phyloP scores from a whole-genome alignment of 2,329 filamentous ascomycete species.

The Pezicula radicicola region DNA sequence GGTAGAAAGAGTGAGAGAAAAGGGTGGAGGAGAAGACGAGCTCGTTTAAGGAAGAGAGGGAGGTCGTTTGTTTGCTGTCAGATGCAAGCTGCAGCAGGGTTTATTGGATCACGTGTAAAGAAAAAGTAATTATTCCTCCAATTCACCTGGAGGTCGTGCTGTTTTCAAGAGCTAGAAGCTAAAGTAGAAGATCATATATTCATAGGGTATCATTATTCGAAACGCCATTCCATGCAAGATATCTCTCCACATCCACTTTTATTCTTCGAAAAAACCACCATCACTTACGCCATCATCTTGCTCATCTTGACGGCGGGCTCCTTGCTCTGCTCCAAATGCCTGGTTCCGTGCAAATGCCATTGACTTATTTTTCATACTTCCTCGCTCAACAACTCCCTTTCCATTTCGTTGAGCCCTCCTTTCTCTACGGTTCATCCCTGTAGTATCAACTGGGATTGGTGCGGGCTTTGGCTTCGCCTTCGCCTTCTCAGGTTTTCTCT shows the following conservation, averaged over 20 bases:
- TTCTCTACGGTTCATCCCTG: slow-evolving; percentile 26
- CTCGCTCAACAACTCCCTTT: slow-evolving; percentile 9
- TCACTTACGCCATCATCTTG: slow-evolving; percentile 36
- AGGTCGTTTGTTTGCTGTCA: background rate
- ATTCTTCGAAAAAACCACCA: slow-evolving; percentile 55
- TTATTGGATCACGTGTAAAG: background rate
- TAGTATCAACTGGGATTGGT: slow-evolving; percentile 18
- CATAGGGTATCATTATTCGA: background rate
- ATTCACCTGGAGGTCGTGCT: background rate
- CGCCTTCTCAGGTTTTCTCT: slow-evolving; percentile 14
- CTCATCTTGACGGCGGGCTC: slow-evolving; percentile 5
- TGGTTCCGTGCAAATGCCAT: slow-evolving; percentile 24
- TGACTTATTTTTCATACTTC: slow-evolving; percentile 20
- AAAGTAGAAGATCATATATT: background rate
- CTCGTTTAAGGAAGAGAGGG: background rate
- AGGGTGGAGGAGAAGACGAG: background rate
- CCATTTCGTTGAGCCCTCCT: slow-evolving; percentile 20
- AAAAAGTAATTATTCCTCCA: background rate
- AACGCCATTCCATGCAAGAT: background rate
- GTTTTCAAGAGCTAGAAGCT: background rate
- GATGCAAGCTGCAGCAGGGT: background rate
- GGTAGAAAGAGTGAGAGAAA: too few species aligned
- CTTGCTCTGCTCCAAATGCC: slow-evolving; percentile 21
- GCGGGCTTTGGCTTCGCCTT: slow-evolving; percentile 11
- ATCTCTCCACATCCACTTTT: background rate